Evolutionary conservation across 371 early-diverging fungal genomes (phyloP), one percentile per base, ranked within the genome.

Genomic region (Apophysomyces elegans): DNA sequence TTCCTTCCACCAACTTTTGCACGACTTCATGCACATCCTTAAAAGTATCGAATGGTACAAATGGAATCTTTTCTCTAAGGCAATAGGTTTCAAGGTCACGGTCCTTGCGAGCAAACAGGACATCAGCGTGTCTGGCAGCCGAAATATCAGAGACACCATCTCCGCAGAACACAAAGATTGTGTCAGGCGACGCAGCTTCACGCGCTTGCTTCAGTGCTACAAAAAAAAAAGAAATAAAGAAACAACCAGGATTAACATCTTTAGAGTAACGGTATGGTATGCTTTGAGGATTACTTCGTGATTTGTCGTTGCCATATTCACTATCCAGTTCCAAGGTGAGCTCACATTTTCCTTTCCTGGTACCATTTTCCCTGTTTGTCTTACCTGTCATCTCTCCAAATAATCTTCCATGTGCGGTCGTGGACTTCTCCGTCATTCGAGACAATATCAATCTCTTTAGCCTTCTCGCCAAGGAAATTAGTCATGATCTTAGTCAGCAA

Each of bases 121-220:
- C 64, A 62, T 89, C 89, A 5, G 88, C 86, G 46, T 86, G 84
- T 47, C 77, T 71, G n/a, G 91, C 89, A n/a, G 88, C 90, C 2
- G 84, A 84, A 37, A 91, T 83, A 66, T 91, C 91, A 1, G 84
- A 84, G 0, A 91, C 85, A 43, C 91, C 90, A 70, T 91, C 91
- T 21, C 91, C 91, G 37, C 86, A 80, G 62, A 89, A 91, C 3
- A 91, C 74, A 61, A 88, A 77, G 43, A 81, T 74, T 13, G 69
- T 83, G 69, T 68, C 80, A 18, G 70, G 59, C 0, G 73, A 38
- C 38, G 73, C 73, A 9, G 66, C 60, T 37, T 67, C 74, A 59
- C 82, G 77, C 41, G 82, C 79, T 58, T 73, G 62, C 45, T 65
- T 63, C 21, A 81, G 56, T 26, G 79, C 81, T 81, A 57, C 35